A percentile compares a stretch with the other conserved stretches of the same genome.
These are phyloP conservation scores for Anisodus acutangulus DNA, from an alignment of 257 asterid species.

Conservation along the genomic window DNA sequence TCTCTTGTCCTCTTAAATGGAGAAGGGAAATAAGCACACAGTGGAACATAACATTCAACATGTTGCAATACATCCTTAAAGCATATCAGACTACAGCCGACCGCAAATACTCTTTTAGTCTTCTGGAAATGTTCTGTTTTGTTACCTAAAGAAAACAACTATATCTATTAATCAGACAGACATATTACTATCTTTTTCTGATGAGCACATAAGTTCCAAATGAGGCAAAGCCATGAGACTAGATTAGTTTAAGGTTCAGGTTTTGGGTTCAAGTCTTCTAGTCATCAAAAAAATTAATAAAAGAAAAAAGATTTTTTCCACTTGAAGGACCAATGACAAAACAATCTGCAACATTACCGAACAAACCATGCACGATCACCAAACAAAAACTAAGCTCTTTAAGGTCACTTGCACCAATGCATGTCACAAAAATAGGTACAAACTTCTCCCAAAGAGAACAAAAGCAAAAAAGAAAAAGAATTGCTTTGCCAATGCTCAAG, in stretches of 20 bases:
- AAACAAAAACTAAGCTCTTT: not conserved
- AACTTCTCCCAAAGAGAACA: not conserved
- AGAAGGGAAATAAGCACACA: not conserved
- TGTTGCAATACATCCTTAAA: not conserved
- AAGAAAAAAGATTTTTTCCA: not conserved
- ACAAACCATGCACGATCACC: not conserved
- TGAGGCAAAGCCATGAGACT: not conserved
- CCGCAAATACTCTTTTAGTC: not conserved
- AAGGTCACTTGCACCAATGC: not conserved
- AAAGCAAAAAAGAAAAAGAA: not conserved
- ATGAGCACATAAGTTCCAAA: not conserved
- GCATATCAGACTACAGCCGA: not conserved
- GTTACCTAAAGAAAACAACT: not conserved
- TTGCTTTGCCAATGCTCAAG: not conserved
- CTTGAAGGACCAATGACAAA: not conserved
- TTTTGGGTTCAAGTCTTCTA: conserved; percentile 5
- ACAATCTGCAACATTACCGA: not conserved
- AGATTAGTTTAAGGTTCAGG: not conserved
- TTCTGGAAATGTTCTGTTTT: not conserved
- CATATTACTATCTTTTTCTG: not conserved
- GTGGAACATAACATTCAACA: not conserved
- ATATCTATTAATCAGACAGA: not conserved
- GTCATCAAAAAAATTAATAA: not conserved
- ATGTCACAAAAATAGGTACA: not conserved
- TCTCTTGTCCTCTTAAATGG: not conserved